These are phyloP conservation scores for Chlorencoelia australis DNA, from an alignment of 2,329 filamentous ascomycete genomes.

Conservation along the genomic window DNA sequence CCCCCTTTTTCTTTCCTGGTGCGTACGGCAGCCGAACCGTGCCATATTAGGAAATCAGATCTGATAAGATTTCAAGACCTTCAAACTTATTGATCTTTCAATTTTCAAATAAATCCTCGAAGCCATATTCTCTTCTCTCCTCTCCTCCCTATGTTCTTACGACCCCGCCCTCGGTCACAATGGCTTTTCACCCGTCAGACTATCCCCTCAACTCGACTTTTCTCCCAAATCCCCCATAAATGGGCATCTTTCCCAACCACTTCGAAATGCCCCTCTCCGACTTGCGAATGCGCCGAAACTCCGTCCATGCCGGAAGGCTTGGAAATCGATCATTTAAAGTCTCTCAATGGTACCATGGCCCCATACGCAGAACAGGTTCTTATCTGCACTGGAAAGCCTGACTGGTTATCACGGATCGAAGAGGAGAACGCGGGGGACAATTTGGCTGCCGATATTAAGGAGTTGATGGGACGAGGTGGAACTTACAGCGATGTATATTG, in stretches of 20 bases:
- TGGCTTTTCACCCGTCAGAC: too few species aligned
- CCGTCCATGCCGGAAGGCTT: conserved; percentile 55
- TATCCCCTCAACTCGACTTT: too few species aligned
- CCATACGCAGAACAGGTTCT: conserved; percentile 74
- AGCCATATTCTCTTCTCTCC: too few species aligned
- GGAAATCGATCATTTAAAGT: conserved; percentile 61
- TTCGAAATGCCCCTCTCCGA: conserved; percentile 57
- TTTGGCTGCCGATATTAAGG: conserved; percentile 62
- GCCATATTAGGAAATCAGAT: too few species aligned
- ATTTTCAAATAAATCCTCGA: too few species aligned
- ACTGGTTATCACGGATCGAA: conserved; percentile 80
- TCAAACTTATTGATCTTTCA: too few species aligned
- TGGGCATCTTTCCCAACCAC: conserved; percentile 26
- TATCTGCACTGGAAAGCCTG: conserved; percentile 66
- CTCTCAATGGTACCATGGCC: conserved; percentile 67
- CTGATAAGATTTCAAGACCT: too few species aligned
- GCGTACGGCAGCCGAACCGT: too few species aligned
- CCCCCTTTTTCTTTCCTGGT: too few species aligned
- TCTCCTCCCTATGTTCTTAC: too few species aligned
- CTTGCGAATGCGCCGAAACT: conserved; percentile 62
- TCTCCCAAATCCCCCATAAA: too few species aligned
- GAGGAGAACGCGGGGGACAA: conserved; percentile 62
- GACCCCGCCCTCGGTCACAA: too few species aligned
- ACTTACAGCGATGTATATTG: conserved; percentile 53
- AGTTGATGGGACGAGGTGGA: conserved; percentile 55